Conservation (phyloP, 2,329 filamentous ascomycete species). For the Pleoardoris graminearum region DNA sequence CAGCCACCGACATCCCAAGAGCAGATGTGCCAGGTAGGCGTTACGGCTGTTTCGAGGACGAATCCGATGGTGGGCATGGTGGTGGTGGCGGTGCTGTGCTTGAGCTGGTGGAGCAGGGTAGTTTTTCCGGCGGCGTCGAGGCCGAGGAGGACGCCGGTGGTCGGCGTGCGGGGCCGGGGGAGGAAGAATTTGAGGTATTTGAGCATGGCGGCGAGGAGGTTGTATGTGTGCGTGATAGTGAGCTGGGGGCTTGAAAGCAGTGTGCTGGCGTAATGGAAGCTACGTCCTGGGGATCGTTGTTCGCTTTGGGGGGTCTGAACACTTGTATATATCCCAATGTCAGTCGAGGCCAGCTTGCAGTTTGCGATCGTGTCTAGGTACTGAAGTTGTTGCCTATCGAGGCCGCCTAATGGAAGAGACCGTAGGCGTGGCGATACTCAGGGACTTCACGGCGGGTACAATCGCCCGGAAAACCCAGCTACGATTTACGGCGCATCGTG, state of each 20-base stretch:
- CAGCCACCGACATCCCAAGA: background rate
- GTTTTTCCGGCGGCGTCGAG: background rate
- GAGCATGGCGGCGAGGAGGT: background rate
- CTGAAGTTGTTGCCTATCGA: too few relatives aligned
- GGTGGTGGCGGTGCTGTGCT: background rate
- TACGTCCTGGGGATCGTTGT: background rate
- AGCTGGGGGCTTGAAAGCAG: too few relatives aligned
- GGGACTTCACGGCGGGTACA: too few relatives aligned
- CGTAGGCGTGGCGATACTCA: too few relatives aligned
- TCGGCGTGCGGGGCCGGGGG: background rate
- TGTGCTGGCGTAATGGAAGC: too few relatives aligned
- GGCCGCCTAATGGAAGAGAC: too few relatives aligned
- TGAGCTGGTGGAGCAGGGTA: background rate
- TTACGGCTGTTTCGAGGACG: background rate
- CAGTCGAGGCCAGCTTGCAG: too few relatives aligned
- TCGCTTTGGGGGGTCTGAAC: too few relatives aligned
- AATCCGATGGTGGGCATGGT: background rate
- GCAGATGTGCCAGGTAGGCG: background rate
- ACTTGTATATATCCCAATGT: too few relatives aligned
- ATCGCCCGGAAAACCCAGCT: too few relatives aligned
- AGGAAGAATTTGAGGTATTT: background rate
- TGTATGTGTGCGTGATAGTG: background rate
- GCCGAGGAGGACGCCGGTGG: background rate
- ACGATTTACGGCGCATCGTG: too few relatives aligned
- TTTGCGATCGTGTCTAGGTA: too few relatives aligned